phyloP scores from a whole-genome alignment of 768 basidiomycete species.

The Russula dissimulans region DNA sequence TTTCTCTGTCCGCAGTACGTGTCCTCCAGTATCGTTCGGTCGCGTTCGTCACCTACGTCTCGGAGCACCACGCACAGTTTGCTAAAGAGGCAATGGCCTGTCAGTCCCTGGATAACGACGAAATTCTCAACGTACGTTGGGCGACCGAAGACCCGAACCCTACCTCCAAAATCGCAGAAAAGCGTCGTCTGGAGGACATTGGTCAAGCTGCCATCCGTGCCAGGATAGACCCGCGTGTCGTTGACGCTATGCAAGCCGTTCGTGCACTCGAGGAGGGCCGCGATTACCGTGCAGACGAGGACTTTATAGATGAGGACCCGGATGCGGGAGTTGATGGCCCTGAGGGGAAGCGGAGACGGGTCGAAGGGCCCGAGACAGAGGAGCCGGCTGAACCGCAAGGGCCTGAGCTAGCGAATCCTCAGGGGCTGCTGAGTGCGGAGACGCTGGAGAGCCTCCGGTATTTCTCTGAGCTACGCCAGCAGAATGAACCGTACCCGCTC shows the following conservation, averaged over 20 bases:
- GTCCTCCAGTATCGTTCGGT: slow-evolving; percentile 91
- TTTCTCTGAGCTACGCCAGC: slow-evolving; percentile 78
- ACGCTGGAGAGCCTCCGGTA: slow-evolving; percentile 86
- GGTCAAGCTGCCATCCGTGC: slow-evolving; percentile 83
- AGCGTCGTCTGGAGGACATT: slow-evolving; percentile 69
- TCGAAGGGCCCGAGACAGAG: slow-evolving; percentile 24
- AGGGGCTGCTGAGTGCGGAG: slow-evolving; percentile 69
- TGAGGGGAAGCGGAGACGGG: slow-evolving; percentile 30
- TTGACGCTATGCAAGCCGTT: slow-evolving; percentile 81
- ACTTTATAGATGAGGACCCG: slow-evolving; percentile 26
- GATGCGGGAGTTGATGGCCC: slow-evolving; percentile 30
- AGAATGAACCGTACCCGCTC: slow-evolving; percentile 37
- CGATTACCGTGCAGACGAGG: slow-evolving; percentile 16
- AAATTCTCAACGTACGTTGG: slow-evolving; percentile 98
- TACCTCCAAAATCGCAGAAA: slow-evolving; percentile 76
- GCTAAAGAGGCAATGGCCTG: slow-evolving; percentile 99
- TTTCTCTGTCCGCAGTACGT: slow-evolving; percentile 44
- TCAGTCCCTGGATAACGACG: slow-evolving; percentile 94
- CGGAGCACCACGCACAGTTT: slow-evolving; percentile 83
- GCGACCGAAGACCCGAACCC: slow-evolving; percentile 99
- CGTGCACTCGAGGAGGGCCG: slow-evolving; percentile 83
- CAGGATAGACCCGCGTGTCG: slow-evolving; percentile 76
- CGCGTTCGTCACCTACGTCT: slow-evolving; percentile 92
- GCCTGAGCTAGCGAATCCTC: slow-evolving; percentile 23
- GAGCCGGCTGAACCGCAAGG: slow-evolving; percentile 1